phyloP scores from a whole-genome alignment of 352 stramenopile genomes.

The Pythium brachiatum region DNA sequence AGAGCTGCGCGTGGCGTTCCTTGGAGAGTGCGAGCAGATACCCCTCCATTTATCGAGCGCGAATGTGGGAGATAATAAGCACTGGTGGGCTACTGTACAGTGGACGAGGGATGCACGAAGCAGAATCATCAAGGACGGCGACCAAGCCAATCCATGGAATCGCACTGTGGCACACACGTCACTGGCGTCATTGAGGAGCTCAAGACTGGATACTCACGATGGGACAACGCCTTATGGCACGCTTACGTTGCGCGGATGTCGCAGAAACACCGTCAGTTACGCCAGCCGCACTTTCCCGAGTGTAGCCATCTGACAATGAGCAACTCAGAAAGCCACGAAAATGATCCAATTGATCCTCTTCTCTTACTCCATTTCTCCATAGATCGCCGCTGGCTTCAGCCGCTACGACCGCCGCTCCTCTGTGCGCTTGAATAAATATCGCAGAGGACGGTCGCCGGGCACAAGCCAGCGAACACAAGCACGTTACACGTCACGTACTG shows the following conservation, averaged over 20 bases:
- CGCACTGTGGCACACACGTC: background rate
- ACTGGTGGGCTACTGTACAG: no score
- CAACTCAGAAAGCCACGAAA: background rate
- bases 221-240: constrained; percentile 15
- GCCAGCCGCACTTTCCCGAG: constrained; percentile 1
- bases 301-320: constrained; percentile 13
- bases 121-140: background rate
- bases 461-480: background rate
- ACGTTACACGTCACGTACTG: background rate
- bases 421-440: background rate
- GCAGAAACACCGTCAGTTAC: background rate
- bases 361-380: background rate
- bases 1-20: constrained; percentile 38
- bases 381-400: background rate
- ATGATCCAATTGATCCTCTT: background rate
- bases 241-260: constrained; percentile 11
- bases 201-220: constrained; percentile 6
- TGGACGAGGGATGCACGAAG: background rate
- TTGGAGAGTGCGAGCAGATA: constrained; percentile 64
- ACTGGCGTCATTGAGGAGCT: constrained; percentile 4
- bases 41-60: constrained; percentile 49
- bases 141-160: background rate
- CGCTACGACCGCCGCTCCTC: background rate
- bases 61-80: no score
- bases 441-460: background rate